These are phyloP conservation scores for Metroxylon sagu DNA, from an alignment of 176 grass and related monocot species.

Conservation along the genomic window DNA sequence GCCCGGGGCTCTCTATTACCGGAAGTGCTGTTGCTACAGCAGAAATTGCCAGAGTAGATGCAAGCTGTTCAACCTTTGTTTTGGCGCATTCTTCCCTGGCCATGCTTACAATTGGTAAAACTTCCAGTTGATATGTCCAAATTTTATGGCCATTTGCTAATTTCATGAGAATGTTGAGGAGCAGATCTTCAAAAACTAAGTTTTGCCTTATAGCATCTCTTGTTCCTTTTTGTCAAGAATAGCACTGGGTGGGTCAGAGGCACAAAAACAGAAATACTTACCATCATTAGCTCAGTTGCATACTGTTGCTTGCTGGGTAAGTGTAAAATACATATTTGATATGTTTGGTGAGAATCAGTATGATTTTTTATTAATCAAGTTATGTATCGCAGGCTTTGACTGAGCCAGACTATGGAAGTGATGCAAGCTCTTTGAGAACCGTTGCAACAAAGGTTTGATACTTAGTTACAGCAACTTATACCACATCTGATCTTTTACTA, in stretches of 20 bases:
- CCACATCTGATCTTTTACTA: too few species aligned
- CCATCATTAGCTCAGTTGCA: conserved; percentile 50
- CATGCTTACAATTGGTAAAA: conserved; percentile 67
- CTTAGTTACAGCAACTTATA: neutral
- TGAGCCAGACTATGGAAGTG: conserved; percentile 88
- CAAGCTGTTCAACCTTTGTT: conserved; percentile 85
- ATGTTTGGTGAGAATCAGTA: too few species aligned
- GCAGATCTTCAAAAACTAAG: too few species aligned
- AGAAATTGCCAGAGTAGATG: conserved; percentile 87
- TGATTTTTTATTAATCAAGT: neutral
- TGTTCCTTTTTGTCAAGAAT: conserved; percentile 15
- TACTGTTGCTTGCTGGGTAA: conserved; percentile 51
- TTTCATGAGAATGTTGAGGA: too few species aligned
- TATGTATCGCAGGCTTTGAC: conserved; percentile 65
- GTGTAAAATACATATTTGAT: conserved; percentile 9
- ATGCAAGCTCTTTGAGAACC: conserved; percentile 73
- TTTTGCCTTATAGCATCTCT: too few species aligned
- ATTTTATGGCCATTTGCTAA: neutral
- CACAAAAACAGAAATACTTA: conserved; percentile 70
- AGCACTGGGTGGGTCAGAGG: conserved; percentile 90
- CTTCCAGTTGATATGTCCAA: neutral
- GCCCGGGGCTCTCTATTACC: conserved; percentile 65
- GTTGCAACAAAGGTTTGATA: conserved; percentile 63
- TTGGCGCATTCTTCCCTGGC: conserved; percentile 79
- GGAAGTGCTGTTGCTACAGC: conserved; percentile 53